Evolutionary conservation across 1,284 basidiomycete genomes (phyloP).

Genomic region (Ceratobasidium sp.): DNA sequence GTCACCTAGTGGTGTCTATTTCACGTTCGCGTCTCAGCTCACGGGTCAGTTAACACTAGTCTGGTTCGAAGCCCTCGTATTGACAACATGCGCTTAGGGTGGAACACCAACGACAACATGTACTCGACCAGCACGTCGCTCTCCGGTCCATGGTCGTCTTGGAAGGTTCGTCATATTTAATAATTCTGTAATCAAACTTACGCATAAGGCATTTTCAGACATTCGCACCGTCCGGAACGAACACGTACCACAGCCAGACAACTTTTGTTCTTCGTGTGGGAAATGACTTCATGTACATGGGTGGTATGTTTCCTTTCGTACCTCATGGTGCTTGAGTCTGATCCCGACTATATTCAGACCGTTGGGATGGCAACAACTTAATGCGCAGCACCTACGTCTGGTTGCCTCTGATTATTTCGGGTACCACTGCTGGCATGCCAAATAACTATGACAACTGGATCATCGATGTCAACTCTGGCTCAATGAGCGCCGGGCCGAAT

Average conservation of each 20-base stretch:
- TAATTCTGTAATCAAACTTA: neutral
- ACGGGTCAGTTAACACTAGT: constrained; percentile 34
- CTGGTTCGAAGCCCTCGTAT: neutral
- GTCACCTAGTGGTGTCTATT: constrained; percentile 46
- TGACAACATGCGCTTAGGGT: constrained; percentile 27
- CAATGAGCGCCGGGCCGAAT: constrained; percentile 38
- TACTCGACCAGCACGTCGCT: constrained; percentile 46
- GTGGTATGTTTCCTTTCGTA: constrained; percentile 38
- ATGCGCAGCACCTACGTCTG: constrained; percentile 47
- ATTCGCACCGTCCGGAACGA: constrained; percentile 46
- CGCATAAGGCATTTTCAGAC: constrained; percentile 12
- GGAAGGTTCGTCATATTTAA: constrained; percentile 40
- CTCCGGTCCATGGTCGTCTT: constrained; percentile 46
- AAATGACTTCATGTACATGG: constrained; percentile 48
- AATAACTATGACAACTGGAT: constrained; percentile 48
- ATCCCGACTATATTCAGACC: constrained; percentile 35
- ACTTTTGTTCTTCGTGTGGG: constrained; percentile 47
- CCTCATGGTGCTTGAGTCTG: neutral
- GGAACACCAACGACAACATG: constrained; percentile 48
- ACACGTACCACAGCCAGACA: constrained; percentile 47
- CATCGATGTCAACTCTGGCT: constrained; percentile 44
- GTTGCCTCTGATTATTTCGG: constrained; percentile 47
- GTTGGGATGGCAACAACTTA: constrained; percentile 47
- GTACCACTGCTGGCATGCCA: constrained; percentile 46
- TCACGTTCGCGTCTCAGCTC: constrained; percentile 47